Evolutionary conservation across 2,329 filamentous ascomycete species (phyloP), one percentile per base, ranked within the genome.

Genomic region (Cucurbitaria berberidis): DNA sequence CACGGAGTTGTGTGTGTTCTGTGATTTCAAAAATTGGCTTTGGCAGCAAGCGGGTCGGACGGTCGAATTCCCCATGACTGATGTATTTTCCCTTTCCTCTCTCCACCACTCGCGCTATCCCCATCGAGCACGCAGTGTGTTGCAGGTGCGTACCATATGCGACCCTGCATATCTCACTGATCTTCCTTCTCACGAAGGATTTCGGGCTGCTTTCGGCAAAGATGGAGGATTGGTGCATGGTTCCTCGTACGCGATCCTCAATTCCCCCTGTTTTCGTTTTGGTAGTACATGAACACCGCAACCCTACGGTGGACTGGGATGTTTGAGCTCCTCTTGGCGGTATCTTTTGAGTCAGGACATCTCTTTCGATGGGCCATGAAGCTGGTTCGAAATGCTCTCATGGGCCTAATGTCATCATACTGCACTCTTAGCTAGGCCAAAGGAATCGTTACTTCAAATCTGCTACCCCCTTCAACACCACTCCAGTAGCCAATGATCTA

Each of bases 11-110:
- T 68, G 64, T 71, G 69, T 69, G 67, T 74, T 62, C 56, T 67
- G 62, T 73, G 62, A 68, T 69, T 71, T 74, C 66, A 64, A 73
- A 74, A 74, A 74, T 73, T 72, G 69, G 70, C 65, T 72, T 73
- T 71, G 64, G 66, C 66, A 73, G 71, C 72, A 67, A 74, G 72
- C 72, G 71, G 72, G 60, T 71, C 68, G 68, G 72, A 72, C 69
- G 62, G 66, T 66, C 62, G 62, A 65, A 68, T 73, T 72, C 67
- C 72, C 70, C 68, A 74, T 72, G 71, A 74, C 63, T 74, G 67
- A 74, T 74, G 70, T 73, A 65, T 72, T 73, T 73, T 65, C 65
- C 67, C 68, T 68, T 68, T 55, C 60, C 58, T 62, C 60, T 53
- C 62, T 62, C 60, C 60, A 62, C 55, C 53, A 50, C 65, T 62